Evolutionary conservation across 768 basidiomycete genomes (phyloP), one percentile per base, ranked within the genome.

Genomic region (Solioccasus polychromus): DNA sequence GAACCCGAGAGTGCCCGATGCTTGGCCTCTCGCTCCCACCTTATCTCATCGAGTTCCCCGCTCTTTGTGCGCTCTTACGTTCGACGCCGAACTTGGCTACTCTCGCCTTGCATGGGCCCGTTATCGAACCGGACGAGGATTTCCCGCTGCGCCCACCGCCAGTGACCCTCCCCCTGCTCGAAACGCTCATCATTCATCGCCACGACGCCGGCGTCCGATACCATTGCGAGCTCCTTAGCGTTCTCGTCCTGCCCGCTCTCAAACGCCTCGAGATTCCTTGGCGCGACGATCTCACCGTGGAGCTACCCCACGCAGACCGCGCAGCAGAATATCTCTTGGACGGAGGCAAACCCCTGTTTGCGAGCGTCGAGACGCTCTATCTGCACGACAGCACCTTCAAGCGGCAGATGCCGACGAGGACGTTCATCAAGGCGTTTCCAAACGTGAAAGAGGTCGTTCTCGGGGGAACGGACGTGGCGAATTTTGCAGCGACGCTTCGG

Each of bases 161-260:
- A 15, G 48, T 50, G 3, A 42, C n/a, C 2, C 55, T 57, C 7
- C 24, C 47, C 12, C 29, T 15, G 3, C 42, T 51, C 7, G 39
- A 48, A 22, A 53, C 51, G 2, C 48, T 59, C 19, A 31, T 57
- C 39, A 39, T 60, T 25, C 48, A 53, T 36, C 55, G 51, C n/a
- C 46, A 40, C 18, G 39, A 44, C 12, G 48, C 53, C 2, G 53
- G 39, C 5, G 20, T 45, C n/a, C 44, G 53, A 30, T 60, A 57
- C 31, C 54, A 52, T 11, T 48, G 31, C 26, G 44, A 45, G 18
- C 47, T 54, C 31, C 31, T 57, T 9, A 48, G 44, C 6, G 37
- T 48, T 5, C 39, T 60, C 31, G 31, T 12, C 1, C n/a, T 9
- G 19, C 55, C 59, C 6, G 26, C 11, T 19, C 48, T 54, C 22